Evolutionary conservation across 208 protist species (phyloP).

Genomic region (Phytomonas serpens): DNA sequence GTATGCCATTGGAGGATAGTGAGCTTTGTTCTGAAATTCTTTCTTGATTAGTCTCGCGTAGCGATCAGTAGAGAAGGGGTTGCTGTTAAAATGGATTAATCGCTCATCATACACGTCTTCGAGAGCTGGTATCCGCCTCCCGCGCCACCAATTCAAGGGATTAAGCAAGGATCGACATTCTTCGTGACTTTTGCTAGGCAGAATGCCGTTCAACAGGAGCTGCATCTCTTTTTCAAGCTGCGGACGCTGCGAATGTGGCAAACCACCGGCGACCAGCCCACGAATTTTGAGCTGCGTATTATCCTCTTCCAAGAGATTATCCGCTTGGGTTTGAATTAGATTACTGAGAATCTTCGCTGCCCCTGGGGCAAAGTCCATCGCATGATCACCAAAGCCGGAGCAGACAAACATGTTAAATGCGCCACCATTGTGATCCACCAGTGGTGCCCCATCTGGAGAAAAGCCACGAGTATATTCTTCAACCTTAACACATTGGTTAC

Average conservation of each 20-base stretch:
- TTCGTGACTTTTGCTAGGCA: slow-evolving; percentile 8
- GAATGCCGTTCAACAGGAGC: slow-evolving; percentile 45
- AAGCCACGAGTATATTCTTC: slow-evolving; percentile 56
- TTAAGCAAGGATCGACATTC: background rate
- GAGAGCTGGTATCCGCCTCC: background rate
- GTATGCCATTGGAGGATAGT: slow-evolving; percentile 22
- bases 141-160: background rate
- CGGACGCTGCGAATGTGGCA: slow-evolving; percentile 27
- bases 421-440: slow-evolving; percentile 60
- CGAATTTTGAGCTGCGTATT: slow-evolving; percentile 18
- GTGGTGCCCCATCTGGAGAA: slow-evolving; percentile 74
- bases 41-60: slow-evolving; percentile 44
- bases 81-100: slow-evolving; percentile 25
- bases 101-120: background rate
- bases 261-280: slow-evolving; percentile 17
- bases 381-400: slow-evolving; percentile 79
- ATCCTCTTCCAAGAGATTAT: slow-evolving; percentile 41
- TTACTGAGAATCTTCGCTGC: slow-evolving; percentile 65
- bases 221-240: slow-evolving; percentile 44
- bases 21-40: slow-evolving; percentile 17
- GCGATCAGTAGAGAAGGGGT: slow-evolving; percentile 56
- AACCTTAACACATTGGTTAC: slow-evolving; percentile 10
- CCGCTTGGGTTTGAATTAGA: slow-evolving; percentile 57
- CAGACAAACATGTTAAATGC: slow-evolving; percentile 83
- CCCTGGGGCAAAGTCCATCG: slow-evolving; percentile 63